Evolutionary conservation across 495 filamentous ascomycete genomes (phyloP).

Genomic region (Darksidea phi): DNA sequence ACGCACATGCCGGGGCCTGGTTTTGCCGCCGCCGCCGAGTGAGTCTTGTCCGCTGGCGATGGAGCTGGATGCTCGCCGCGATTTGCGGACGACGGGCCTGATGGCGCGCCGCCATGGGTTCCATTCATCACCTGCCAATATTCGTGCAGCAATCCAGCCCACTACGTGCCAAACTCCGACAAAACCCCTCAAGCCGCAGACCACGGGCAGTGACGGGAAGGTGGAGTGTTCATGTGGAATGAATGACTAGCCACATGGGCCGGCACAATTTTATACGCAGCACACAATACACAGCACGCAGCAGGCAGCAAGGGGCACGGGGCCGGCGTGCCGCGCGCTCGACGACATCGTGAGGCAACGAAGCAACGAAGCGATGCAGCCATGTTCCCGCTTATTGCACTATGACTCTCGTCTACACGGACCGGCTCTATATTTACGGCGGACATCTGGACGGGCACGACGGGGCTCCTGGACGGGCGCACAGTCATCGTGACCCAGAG

Average conservation of each 20-base stretch:
- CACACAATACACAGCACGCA: too few relatives aligned
- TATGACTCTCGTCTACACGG: conserved; percentile 29
- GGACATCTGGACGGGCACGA: too few relatives aligned
- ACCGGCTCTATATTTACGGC: conserved; percentile 24
- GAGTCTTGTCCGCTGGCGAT: not conserved
- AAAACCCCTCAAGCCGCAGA: conserved; percentile 12
- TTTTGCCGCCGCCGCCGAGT: conserved; percentile 27
- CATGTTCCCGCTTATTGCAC: conserved; percentile 21
- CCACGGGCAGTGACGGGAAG: conserved; percentile 28
- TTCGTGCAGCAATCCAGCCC: conserved; percentile 1
- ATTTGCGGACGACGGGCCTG: conserved; percentile 16
- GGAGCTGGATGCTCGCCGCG: not conserved
- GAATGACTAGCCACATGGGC: not conserved
- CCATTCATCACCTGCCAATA: conserved; percentile 4
- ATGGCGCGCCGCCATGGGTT: conserved; percentile 14
- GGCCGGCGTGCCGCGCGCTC: too few relatives aligned
- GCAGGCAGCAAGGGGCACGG: too few relatives aligned
- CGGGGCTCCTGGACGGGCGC: not conserved
- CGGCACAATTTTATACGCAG: conserved; percentile 18
- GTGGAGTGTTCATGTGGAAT: conserved; percentile 1
- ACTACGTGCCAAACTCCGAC: conserved; percentile 4
- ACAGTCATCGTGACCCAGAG: conserved; percentile 2
- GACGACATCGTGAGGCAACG: too few relatives aligned
- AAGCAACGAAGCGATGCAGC: not conserved
- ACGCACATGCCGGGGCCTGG: conserved; percentile 9